Base-by-base conservation (phyloP, 2,329 filamentous ascomycete species). In the Fusarium caatingaense region DNA sequence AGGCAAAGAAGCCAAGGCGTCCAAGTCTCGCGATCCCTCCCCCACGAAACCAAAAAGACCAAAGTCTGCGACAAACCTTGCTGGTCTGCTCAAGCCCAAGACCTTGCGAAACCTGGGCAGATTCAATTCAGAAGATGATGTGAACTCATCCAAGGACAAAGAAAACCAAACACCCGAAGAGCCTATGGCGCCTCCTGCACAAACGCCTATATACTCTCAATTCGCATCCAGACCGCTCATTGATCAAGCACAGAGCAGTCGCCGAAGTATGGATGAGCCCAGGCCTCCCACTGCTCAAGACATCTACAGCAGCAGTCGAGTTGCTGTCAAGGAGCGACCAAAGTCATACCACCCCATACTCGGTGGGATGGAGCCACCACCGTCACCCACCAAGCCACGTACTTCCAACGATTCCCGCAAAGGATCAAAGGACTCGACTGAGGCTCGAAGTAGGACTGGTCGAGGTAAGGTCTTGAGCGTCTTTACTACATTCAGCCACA, bases 21-120 rank as follows among this genome's bases (percentile, higher is more conserved):
- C 81, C 60, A 83, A 83, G 71, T 79, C 79, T 40, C 78, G 80
- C 64, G 85, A 86, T 54, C 72, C 80, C 25, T 86, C 87, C 42
- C 85, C 86, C 13, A 85, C 84, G 61, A 92, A 91, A 76, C 88
- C 89, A 27, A 91, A 91, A 76, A 97, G 95, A 83, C 88, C 88
- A 40, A 97, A 95, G 79, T 97, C 94, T 1, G 87, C 92, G 6
- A 92, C 92, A 32, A 97, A 94, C 77, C 85, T 98, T n/a, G 89
- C 89, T 1, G 89, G 87, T 7, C 86, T 98, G 57, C 86, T 97
- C 54, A 90, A 91, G 60, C 89, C 90, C 63, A 93, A 91, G 77
- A 93, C 93, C 12, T 85, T 90, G 56, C 93, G 90, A 75, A 91
- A 88, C 69, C 80, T 91, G 25, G 87, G 88, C 66, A 85, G 84